Evolutionary conservation across 2,329 filamentous ascomycete species (phyloP).

Genomic region (Trichoderma gracile): DNA sequence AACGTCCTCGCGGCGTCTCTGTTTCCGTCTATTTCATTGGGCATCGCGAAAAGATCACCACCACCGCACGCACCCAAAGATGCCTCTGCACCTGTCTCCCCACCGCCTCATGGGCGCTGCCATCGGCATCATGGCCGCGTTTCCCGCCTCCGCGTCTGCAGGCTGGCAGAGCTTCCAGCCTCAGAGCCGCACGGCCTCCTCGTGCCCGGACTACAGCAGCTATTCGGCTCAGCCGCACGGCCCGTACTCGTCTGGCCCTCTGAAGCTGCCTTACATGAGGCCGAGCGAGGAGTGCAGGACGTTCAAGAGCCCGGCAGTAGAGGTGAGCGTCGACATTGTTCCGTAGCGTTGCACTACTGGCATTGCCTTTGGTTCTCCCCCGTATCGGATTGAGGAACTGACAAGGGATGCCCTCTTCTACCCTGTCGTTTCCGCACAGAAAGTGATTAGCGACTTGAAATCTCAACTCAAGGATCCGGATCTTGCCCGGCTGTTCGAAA

Average conservation of each 20-base stretch:
- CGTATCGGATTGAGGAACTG: neutral
- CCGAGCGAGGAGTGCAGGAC: constrained; percentile 34
- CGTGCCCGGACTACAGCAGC: constrained; percentile 33
- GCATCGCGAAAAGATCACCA: too few species aligned
- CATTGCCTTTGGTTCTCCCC: too few species aligned
- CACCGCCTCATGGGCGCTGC: constrained; percentile 10
- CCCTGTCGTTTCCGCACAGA: constrained; percentile 23
- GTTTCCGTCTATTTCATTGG: too few species aligned
- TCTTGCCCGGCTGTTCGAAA: constrained; percentile 77
- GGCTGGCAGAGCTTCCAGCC: constrained; percentile 21
- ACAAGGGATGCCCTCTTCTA: neutral
- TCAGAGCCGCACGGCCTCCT: constrained; percentile 28
- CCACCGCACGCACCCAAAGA: neutral
- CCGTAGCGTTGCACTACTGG: too few species aligned
- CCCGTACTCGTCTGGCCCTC: constrained; percentile 30
- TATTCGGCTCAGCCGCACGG: constrained; percentile 31
- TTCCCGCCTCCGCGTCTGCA: constrained; percentile 12
- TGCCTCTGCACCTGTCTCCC: constrained; percentile 18
- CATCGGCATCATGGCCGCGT: constrained; percentile 20
- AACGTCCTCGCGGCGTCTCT: neutral
- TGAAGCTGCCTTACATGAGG: constrained; percentile 34
- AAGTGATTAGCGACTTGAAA: constrained; percentile 41
- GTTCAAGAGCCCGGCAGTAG: constrained; percentile 34
- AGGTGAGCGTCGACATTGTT: constrained; percentile 26
- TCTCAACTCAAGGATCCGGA: constrained; percentile 54